Evolutionary conservation across 345 rosid genomes (phyloP).

Genomic region (Lumnitzera littorea): DNA sequence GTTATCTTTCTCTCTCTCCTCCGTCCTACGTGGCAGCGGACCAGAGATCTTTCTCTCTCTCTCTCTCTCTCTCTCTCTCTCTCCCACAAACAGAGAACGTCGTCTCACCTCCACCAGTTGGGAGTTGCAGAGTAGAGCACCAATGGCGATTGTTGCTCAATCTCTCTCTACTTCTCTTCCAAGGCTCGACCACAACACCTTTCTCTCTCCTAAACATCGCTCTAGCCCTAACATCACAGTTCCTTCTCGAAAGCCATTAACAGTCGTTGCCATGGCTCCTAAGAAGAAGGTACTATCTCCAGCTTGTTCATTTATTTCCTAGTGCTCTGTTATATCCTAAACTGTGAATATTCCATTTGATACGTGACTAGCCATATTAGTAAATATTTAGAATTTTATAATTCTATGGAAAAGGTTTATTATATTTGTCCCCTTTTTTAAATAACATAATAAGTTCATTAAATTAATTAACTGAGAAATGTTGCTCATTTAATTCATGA

Average conservation of each 20-base stretch:
- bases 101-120: background rate
- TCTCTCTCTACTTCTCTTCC: constrained; percentile 38
- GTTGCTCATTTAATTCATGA: no score
- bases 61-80: background rate
- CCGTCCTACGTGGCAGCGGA: constrained; percentile 20
- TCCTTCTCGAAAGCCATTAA: constrained; percentile 26
- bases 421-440: no score
- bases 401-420: no score
- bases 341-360: no score
- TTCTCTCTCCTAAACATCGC: constrained; percentile 10
- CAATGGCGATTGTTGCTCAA: constrained; percentile 55
- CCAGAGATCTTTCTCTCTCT: background rate
- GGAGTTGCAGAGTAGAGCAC: constrained; percentile 3
- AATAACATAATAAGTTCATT: no score
- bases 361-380: no score
- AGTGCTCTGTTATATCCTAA: no score
- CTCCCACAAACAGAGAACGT: background rate
- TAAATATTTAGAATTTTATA: no score
- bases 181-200: constrained; percentile 15
- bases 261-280: constrained; percentile 79
- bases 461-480: no score
- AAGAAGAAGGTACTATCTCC: constrained; percentile 47
- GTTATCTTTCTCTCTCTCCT: no score
- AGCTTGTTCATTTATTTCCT: background rate
- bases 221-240: constrained; percentile 16